Conservation (phyloP, 2,329 filamentous ascomycete species). For the Cladophialophora psammophila region DNA sequence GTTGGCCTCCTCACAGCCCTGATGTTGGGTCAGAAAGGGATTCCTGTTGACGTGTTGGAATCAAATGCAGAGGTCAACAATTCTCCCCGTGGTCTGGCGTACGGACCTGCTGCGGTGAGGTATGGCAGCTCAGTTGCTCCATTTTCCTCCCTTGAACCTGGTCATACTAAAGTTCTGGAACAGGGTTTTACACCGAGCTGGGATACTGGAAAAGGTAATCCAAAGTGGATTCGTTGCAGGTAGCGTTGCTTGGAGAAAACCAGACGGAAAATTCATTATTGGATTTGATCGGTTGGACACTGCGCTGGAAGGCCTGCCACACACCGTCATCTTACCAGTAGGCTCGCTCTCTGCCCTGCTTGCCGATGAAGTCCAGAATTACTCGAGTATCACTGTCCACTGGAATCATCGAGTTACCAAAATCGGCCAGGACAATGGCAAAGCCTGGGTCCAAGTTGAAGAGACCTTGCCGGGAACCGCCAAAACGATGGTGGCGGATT, state of each 20-base stretch:
- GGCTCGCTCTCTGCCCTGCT: conserved; percentile 53
- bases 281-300: conserved; percentile 39
- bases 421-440: conserved; percentile 16
- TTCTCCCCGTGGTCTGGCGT: conserved; percentile 67
- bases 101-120: conserved; percentile 62
- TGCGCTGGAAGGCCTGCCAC: background rate
- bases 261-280: conserved; percentile 46
- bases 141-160: background rate
- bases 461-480: background rate
- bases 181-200: conserved; percentile 61
- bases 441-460: conserved; percentile 7
- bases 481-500: conserved; percentile 41
- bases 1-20: conserved; percentile 43
- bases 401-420: conserved; percentile 53
- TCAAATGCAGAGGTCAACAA: conserved; percentile 40
- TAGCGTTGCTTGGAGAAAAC: conserved; percentile 54
- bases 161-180: background rate
- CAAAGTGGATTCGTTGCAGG: conserved; percentile 50
- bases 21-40: conserved; percentile 44
- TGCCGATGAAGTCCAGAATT: conserved; percentile 46
- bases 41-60: conserved; percentile 54
- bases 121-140: conserved; percentile 1
- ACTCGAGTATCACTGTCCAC: conserved; percentile 46
- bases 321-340: conserved; percentile 54
- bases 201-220: conserved; percentile 62